phyloP scores from a whole-genome alignment of 352 stramenopile genomes.

The Phytophthora macrochlamydospora region DNA sequence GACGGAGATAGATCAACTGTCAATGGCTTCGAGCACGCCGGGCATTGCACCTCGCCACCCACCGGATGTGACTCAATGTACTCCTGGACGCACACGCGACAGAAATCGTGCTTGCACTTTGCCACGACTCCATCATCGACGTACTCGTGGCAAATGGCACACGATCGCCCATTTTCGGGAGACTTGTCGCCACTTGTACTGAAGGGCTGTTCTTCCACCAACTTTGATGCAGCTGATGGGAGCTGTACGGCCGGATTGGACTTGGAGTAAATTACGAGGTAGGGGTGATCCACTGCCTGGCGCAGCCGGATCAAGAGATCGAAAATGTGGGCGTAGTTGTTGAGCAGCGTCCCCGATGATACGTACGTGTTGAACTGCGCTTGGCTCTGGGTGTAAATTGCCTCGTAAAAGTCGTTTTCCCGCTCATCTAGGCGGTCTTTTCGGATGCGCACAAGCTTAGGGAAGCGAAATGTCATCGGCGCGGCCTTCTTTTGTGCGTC shows the following conservation, averaged over 20 bases:
- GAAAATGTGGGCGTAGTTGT: constrained; percentile 99
- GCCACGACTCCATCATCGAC: constrained; percentile 89
- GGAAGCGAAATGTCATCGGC: constrained; percentile 94
- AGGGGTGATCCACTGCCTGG: constrained; percentile 98
- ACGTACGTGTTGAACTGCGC: constrained; percentile 99
- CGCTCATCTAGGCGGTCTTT: constrained; percentile 87
- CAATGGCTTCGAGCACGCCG: constrained; percentile 80
- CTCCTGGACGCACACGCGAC: constrained; percentile 84
- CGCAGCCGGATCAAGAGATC: constrained; percentile 97
- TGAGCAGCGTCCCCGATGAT: constrained; percentile 96
- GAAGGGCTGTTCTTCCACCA: constrained; percentile 77
- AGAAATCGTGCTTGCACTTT: constrained; percentile 93
- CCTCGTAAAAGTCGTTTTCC: constrained; percentile 99
- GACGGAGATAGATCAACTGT: constrained; percentile 80
- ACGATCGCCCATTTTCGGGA: constrained; percentile 46
- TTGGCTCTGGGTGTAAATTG: constrained; percentile 97
- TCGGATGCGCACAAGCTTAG: constrained; percentile 89
- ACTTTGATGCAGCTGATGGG: constrained; percentile 40
- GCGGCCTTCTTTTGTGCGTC: constrained; percentile 97
- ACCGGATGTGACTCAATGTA: constrained; percentile 78
- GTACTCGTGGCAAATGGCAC: constrained; percentile 94
- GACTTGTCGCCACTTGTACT: constrained; percentile 28
- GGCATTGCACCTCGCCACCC: constrained; percentile 68
- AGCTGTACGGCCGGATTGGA: constrained; percentile 82
- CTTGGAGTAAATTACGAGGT: constrained; percentile 94